These are phyloP conservation scores for Clavispora carvajalis DNA, from an alignment of 805 yeast species.

Conservation along the genomic window DNA sequence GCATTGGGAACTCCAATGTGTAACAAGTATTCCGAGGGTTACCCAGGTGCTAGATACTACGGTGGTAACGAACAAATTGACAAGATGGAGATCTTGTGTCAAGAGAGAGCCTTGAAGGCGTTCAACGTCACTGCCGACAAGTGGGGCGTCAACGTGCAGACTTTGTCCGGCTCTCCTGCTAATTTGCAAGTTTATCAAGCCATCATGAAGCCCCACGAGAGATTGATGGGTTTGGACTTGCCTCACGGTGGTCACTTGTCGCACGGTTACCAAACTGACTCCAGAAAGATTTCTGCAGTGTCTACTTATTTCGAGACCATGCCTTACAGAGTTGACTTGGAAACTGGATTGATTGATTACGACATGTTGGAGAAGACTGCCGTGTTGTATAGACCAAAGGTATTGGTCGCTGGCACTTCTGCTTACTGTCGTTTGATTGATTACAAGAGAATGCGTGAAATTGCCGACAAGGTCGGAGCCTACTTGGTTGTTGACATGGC, in stretches of 20 bases:
- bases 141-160: constrained; percentile 98
- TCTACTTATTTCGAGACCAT: constrained; percentile 96
- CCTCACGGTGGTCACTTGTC: constrained; percentile 99
- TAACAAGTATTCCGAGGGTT: constrained; percentile 98
- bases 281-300: constrained; percentile 90
- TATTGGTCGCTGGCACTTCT: constrained; percentile 95
- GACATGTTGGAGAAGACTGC: constrained; percentile 93
- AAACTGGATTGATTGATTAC: constrained; percentile 93
- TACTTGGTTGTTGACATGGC: constrained; percentile 97
- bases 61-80: constrained; percentile 98
- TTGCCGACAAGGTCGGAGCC: constrained; percentile 97
- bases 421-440: constrained; percentile 97
- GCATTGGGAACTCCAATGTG: constrained; percentile 97
- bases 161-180: constrained; percentile 96
- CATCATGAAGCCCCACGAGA: constrained; percentile 88
- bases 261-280: constrained; percentile 95
- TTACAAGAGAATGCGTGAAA: constrained; percentile 92
- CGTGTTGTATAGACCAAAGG: constrained; percentile 88
- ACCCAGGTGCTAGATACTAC: constrained; percentile 98
- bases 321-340: constrained; percentile 93
- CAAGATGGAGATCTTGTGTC: constrained; percentile 88
- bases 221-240: constrained; percentile 95
- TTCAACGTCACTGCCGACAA: constrained; percentile 71
- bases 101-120: constrained; percentile 88
- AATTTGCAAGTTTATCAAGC: constrained; percentile 96